phyloP scores from a whole-genome alignment of 805 yeast species.

The Saccharomycopsis schoenii region DNA sequence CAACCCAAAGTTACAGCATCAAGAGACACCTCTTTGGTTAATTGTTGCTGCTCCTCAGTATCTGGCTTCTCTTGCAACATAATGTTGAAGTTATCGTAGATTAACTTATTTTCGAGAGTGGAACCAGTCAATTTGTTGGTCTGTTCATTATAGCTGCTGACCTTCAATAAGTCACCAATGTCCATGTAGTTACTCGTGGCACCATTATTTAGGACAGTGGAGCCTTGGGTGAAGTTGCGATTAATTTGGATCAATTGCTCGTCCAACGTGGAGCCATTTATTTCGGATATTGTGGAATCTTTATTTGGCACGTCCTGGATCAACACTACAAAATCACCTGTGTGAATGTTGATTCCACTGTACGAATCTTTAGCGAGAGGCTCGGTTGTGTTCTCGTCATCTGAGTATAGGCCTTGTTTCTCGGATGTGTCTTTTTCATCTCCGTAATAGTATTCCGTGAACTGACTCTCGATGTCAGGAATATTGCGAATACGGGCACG shows the following conservation, averaged over 20 bases:
- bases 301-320: background rate
- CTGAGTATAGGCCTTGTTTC: background rate
- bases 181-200: background rate
- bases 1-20: background rate
- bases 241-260: background rate
- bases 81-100: background rate
- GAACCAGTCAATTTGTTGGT: background rate
- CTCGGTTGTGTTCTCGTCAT: background rate
- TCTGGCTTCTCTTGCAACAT: background rate
- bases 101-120: background rate
- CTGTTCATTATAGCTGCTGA: background rate
- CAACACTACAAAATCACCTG: background rate
- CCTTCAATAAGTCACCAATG: background rate
- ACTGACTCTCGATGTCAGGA: background rate
- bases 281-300: background rate
- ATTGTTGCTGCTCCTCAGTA: background rate
- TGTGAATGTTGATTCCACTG: background rate
- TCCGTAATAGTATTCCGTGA: background rate
- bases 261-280: background rate
- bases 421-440: background rate
- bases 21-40: background rate
- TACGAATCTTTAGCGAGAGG: background rate
- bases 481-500: background rate
- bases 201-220: background rate
- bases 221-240: background rate